Percentiles rank a stretch among this genome's conserved stretches.
phyloP scores from a whole-genome alignment of 2,329 filamentous ascomycete genomes.

The Trichoderma cornu-damae region DNA sequence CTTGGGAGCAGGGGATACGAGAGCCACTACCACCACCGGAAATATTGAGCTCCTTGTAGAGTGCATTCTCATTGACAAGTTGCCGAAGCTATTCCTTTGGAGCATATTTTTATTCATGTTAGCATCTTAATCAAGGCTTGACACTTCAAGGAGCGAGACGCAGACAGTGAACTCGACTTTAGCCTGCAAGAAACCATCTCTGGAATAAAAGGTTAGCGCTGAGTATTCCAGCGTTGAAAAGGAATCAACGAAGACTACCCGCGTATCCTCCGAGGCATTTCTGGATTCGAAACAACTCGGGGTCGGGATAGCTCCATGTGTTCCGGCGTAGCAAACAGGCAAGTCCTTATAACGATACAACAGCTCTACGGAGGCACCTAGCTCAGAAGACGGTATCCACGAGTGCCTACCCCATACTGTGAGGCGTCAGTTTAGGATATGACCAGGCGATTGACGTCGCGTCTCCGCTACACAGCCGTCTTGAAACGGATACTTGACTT shows the following conservation, averaged over 20 bases:
- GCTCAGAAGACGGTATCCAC: slow-evolving; percentile 1
- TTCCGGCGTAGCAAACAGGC: neutral
- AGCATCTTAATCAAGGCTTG: neutral
- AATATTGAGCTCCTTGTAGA: neutral
- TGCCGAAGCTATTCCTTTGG: neutral
- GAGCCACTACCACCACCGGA: neutral
- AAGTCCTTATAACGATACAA: neutral
- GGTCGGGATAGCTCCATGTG: neutral
- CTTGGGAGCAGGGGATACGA: neutral
- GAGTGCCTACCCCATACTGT: slow-evolving; percentile 63
- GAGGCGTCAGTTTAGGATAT: slow-evolving; percentile 74
- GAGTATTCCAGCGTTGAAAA: neutral
- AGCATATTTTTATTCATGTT: neutral
- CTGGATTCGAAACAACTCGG: neutral
- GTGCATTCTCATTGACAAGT: neutral
- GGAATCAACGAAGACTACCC: neutral
- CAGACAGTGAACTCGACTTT: too few relatives aligned
- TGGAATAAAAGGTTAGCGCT: neutral
- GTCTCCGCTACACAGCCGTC: slow-evolving; percentile 80
- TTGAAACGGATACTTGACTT: slow-evolving; percentile 55
- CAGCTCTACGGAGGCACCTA: neutral
- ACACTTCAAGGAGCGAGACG: neutral
- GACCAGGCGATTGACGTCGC: slow-evolving; percentile 53
- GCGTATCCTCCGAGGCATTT: neutral
- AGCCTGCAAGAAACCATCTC: neutral